Evolutionary conservation across 139 green algal genomes (phyloP).

Genomic region (Protoeuglena noctilucae): DNA sequence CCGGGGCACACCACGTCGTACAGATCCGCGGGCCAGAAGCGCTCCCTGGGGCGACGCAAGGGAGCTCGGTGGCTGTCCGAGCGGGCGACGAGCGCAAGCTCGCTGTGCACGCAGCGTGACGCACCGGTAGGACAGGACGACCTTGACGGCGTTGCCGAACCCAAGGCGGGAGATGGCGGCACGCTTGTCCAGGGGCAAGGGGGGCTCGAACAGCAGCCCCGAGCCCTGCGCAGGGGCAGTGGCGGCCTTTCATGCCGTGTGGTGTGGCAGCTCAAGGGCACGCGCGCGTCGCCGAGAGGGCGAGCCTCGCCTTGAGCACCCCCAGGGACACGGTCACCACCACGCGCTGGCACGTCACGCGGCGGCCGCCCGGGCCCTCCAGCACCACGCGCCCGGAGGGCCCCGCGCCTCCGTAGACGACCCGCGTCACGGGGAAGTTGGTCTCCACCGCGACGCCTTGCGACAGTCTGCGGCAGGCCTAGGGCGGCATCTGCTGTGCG

Average conservation of each 20-base stretch:
- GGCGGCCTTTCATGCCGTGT: no score
- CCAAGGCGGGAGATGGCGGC: background rate
- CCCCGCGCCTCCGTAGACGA: background rate
- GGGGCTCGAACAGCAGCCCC: background rate
- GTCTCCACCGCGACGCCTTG: no score
- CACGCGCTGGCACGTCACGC: background rate
- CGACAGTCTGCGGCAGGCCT: no score
- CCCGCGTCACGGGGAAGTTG: background rate
- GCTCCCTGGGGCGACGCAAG: no score
- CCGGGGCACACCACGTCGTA: slow-evolving; percentile 1
- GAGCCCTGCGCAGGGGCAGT: no score
- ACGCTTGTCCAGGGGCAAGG: background rate
- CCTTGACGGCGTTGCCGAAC: slow-evolving; percentile 1
- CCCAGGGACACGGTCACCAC: background rate
- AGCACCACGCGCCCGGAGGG: background rate
- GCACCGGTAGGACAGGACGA: background rate
- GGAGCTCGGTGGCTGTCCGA: no score
- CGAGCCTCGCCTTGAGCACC: background rate
- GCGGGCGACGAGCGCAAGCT: no score
- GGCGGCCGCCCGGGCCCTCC: no score
- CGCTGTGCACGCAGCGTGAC: no score
- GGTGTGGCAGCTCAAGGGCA: no score
- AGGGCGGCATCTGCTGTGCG: no score
- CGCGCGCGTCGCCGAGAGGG: no score
- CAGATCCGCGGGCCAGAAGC: slow-evolving; percentile 2